phyloP scores from a whole-genome alignment of 2,329 filamentous ascomycete species.

The Talaromyces sp. region DNA sequence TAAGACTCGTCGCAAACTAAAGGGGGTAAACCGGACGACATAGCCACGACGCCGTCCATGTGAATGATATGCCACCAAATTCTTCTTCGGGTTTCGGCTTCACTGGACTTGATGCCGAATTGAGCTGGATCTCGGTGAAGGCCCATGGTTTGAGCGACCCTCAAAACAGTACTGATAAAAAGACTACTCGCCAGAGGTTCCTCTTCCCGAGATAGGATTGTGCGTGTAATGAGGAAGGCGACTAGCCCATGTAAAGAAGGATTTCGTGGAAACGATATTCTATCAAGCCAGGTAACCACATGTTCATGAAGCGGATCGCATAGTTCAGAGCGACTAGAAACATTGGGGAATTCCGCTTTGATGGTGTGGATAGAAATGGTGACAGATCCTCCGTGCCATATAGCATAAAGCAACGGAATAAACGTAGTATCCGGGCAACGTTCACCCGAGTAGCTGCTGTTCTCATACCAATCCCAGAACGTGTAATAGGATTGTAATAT shows the following conservation, averaged over 20 bases:
- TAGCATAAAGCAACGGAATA: constrained; percentile 42
- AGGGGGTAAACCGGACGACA: constrained; percentile 46
- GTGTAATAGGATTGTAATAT: constrained; percentile 37
- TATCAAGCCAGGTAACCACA: constrained; percentile 39
- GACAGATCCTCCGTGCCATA: constrained; percentile 47
- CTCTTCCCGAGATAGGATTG: constrained; percentile 45
- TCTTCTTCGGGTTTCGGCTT: constrained; percentile 43
- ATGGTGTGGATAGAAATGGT: constrained; percentile 40
- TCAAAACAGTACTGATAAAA: constrained; percentile 44
- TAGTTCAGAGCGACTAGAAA: constrained; percentile 31
- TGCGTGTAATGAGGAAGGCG: constrained; percentile 45
- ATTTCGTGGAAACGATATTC: constrained; percentile 42
- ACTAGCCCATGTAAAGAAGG: constrained; percentile 43
- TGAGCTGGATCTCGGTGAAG: constrained; percentile 46
- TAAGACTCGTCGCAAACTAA: constrained; percentile 45
- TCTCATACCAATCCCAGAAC: constrained; percentile 45
- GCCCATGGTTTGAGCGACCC: constrained; percentile 47
- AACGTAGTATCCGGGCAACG: constrained; percentile 38
- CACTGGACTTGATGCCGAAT: constrained; percentile 41
- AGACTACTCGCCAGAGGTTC: constrained; percentile 46
- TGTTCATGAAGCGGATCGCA: constrained; percentile 40
- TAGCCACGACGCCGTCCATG: constrained; percentile 46
- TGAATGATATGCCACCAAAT: constrained; percentile 49
- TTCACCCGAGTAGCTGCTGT: constrained; percentile 31
- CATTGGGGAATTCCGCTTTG: constrained; percentile 34